These are phyloP conservation scores for Paspalum notatum DNA, from an alignment of 176 grass and related monocot species.

Conservation along the genomic window DNA sequence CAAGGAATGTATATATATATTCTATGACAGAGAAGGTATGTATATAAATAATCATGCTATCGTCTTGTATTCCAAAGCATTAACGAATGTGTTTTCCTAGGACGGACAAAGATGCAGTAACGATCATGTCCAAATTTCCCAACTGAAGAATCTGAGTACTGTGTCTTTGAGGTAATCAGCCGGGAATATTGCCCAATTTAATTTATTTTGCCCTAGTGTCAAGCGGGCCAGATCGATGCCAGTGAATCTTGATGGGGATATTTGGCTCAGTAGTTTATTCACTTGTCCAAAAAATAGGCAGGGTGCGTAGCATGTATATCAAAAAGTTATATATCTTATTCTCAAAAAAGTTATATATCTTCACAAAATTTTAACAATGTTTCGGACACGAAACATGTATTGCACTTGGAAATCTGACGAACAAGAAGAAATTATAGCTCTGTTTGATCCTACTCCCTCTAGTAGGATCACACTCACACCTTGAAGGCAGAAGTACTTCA, in stretches of 20 bases:
- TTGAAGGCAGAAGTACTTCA: too few species aligned
- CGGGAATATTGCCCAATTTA: not conserved
- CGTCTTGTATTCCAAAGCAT: not conserved
- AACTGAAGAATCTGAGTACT: constrained; percentile 5
- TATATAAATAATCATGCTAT: not conserved
- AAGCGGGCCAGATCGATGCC: not conserved
- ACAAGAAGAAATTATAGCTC: too few species aligned
- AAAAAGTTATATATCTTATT: too few species aligned
- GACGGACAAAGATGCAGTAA: constrained; percentile 1
- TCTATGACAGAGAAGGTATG: not conserved
- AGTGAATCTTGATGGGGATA: not conserved
- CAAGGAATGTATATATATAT: too few species aligned
- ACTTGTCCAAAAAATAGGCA: too few species aligned
- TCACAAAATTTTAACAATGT: too few species aligned
- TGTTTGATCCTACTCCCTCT: too few species aligned
- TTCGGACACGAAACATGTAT: too few species aligned
- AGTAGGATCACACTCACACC: too few species aligned
- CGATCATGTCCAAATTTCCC: not conserved
- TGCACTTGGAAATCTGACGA: too few species aligned
- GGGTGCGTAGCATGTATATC: too few species aligned
- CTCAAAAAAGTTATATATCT: too few species aligned
- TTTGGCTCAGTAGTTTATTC: not conserved
- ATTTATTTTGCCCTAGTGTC: not conserved
- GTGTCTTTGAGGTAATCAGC: constrained; percentile 28
- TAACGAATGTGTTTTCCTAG: not conserved